These are phyloP conservation scores for Solanum chilense DNA, from an alignment of 257 asterid species.

Conservation along the genomic window DNA sequence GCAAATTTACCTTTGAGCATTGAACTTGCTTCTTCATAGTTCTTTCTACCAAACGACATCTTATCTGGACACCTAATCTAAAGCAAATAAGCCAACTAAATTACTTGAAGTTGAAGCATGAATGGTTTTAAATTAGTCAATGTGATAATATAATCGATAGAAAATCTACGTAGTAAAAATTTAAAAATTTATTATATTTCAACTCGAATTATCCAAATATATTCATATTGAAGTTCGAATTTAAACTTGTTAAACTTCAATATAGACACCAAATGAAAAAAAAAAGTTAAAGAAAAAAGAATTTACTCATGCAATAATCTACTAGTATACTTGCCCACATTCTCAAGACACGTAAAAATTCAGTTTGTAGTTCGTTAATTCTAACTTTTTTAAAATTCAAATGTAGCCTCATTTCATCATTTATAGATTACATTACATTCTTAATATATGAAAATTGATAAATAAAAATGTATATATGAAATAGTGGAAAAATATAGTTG, in stretches of 20 bases:
- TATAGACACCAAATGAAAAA: no score
- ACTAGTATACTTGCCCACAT: background rate
- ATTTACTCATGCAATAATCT: background rate
- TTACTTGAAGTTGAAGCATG: background rate
- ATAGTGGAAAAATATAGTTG: background rate
- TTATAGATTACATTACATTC: background rate
- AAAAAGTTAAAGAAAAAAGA: no score
- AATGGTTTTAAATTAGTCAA: background rate
- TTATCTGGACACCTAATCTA: background rate
- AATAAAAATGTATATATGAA: no score
- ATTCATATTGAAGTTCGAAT: background rate
- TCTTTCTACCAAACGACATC: background rate
- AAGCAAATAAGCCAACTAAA: background rate
- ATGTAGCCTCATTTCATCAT: background rate
- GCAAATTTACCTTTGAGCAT: background rate
- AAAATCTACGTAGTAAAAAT: no score
- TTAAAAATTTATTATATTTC: no score
- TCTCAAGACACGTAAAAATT: background rate
- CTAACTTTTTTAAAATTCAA: background rate
- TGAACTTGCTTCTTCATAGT: background rate
- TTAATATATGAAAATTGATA: no score
- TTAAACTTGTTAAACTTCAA: no score
- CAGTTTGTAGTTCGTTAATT: background rate
- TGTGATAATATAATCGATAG: no score
- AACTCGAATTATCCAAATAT: background rate